Percentiles rank a stretch among this genome's conserved stretches.
Conservation (phyloP, 768 basidiomycete genomes). For the Tricholomella constricta region DNA sequence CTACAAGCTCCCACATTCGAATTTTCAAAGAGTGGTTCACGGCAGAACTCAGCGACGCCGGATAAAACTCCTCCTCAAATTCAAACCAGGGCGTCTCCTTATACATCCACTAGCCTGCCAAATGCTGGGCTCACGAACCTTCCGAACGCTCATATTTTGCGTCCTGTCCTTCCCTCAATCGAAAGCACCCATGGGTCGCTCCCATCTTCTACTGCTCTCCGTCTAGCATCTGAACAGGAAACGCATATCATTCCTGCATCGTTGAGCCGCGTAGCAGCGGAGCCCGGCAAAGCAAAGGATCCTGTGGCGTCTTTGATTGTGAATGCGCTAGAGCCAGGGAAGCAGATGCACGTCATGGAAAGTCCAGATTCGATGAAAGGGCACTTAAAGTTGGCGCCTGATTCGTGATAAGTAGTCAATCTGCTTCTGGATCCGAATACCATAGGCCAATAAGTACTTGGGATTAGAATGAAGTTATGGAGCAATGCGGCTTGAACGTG, state of each 20-base stretch:
- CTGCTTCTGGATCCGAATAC: background rate
- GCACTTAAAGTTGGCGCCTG: conserved; percentile 24
- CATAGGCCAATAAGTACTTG: too few species aligned
- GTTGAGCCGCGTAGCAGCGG: conserved; percentile 12
- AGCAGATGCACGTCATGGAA: conserved; percentile 36
- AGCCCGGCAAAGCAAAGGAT: conserved; percentile 13
- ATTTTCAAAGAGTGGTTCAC: conserved; percentile 27
- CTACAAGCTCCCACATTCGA: conserved; percentile 48
- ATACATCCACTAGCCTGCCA: conserved; percentile 6
- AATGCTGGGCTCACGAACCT: background rate
- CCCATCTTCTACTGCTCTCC: conserved; percentile 2
- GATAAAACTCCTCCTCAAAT: conserved; percentile 12
- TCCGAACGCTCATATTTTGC: background rate
- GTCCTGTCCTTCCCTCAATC: background rate
- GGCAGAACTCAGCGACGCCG: conserved; percentile 19
- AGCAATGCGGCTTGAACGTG: conserved; percentile 3
- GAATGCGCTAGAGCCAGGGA: conserved; percentile 30
- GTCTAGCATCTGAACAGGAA: conserved; percentile 1
- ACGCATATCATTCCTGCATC: conserved; percentile 14
- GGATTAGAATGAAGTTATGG: too few species aligned
- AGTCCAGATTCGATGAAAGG: conserved; percentile 37
- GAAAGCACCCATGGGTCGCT: conserved; percentile 4
- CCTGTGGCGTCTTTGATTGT: conserved; percentile 30
- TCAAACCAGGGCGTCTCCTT: conserved; percentile 2
- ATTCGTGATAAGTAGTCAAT: conserved; percentile 11